Base-by-base conservation (phyloP, 1,139 yeast species). In the Candida sp. region DNA sequence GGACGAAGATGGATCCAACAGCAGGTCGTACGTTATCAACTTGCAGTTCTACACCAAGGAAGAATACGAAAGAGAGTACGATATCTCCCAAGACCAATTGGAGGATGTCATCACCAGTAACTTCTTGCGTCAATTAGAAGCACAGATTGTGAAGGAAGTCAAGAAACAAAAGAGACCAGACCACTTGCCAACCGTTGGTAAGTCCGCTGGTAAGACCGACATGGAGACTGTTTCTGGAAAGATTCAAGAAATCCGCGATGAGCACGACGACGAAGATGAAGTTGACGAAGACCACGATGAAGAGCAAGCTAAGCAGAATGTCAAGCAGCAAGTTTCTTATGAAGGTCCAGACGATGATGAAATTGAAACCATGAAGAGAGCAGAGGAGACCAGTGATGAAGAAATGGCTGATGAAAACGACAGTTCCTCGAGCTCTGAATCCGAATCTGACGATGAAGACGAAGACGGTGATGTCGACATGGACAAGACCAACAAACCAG, bases 291-390 rank as follows among this genome's bases (percentile, higher is more conserved):
- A 86, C 58, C 91, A 87, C 56, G 91, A 85, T 54, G 57, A 54
- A 44, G 58, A 53, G 46, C 83, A 78, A 61, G 73, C 80, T 52
- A 85, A 84, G 61, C 48, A 50, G 35, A 56, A 56, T 38, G 78
- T 84, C 35, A 91, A 91, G 66, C 96, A 92, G 72, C 86, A 96
- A 27, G 96, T 91, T 41, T 90, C 97, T 0, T 93, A 92, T 63
- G 98, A 91, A 59, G 97, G 86, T 22, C 97, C 97, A 30, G 98
- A 92, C 71, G 98, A 90, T 56, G 98, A 90, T 45, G 97, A 91
- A 67, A 74, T 89, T 53, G 97, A 90, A 68, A 87, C 89, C 43
- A 89, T 90, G 93, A 86, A 86, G 69, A 82, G 81, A 63, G 96
- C 93, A 42, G 94, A 87, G 67, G 83, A 84, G 62, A 80, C 88